These are phyloP conservation scores for Telfairia occidentalis DNA, from an alignment of 331 rosid genomes.

Conservation along the genomic window DNA sequence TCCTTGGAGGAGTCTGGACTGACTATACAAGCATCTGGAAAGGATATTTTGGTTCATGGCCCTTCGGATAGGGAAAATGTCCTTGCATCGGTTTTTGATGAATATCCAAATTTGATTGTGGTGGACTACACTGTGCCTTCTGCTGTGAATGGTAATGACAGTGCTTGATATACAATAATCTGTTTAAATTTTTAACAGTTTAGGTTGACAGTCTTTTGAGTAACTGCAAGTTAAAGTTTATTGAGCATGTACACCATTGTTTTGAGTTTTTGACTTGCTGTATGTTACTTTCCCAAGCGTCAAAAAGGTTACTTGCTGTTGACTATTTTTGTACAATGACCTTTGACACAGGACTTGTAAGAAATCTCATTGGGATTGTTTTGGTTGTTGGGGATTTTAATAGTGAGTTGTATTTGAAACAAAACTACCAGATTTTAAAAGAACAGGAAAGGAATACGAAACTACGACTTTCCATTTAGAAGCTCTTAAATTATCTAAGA, in stretches of 20 bases:
- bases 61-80: slow-evolving; percentile 55
- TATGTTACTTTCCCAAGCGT: neutral
- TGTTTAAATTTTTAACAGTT: neutral
- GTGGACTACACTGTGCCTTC: slow-evolving; percentile 80
- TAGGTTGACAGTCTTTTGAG: neutral
- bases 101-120: slow-evolving; percentile 64
- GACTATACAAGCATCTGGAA: slow-evolving; percentile 47
- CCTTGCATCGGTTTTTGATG: slow-evolving; percentile 44
- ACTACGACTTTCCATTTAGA: no score
- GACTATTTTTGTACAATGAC: neutral
- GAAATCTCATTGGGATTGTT: neutral
- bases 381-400: neutral
- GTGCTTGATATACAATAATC: slow-evolving; percentile 5
- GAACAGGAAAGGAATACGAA: no score
- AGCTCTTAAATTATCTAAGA: no score
- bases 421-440: no score
- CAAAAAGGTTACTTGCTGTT: neutral
- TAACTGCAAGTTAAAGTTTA: neutral
- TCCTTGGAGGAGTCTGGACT: slow-evolving; percentile 45
- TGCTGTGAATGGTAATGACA: slow-evolving; percentile 67
- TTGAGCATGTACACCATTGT: neutral
- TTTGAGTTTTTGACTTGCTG: slow-evolving; percentile 1
- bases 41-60: slow-evolving; percentile 63
- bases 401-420: no score
- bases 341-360: neutral